Evolutionary conservation across 306 rosid genomes (phyloP).

Genomic region (Ormosia semicastrata): DNA sequence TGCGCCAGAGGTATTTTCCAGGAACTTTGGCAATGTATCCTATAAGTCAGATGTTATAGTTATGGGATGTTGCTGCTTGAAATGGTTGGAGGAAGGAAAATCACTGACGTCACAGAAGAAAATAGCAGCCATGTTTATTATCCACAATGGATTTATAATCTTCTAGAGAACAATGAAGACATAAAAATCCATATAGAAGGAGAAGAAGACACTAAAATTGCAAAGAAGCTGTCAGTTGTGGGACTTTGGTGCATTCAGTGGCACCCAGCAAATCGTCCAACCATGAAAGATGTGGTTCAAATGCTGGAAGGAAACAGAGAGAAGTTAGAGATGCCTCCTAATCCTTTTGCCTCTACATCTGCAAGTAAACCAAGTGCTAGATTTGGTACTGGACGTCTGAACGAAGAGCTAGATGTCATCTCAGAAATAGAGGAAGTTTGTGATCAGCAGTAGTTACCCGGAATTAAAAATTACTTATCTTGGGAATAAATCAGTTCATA

Average conservation of each 20-base stretch:
- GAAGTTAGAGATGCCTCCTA: slow-evolving; percentile 29
- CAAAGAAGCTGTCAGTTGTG: slow-evolving; percentile 34
- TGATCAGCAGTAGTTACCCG: neutral
- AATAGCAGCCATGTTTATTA: slow-evolving; percentile 12
- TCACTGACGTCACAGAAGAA: slow-evolving; percentile 3
- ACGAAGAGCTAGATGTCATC: slow-evolving; percentile 1
- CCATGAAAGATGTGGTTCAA: slow-evolving; percentile 38
- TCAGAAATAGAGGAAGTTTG: slow-evolving; percentile 25
- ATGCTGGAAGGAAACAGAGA: slow-evolving; percentile 27
- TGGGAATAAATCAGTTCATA: neutral
- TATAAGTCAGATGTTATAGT: slow-evolving; percentile 19
- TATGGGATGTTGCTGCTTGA: slow-evolving; percentile 24
- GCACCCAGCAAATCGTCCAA: slow-evolving; percentile 28
- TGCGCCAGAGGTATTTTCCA: slow-evolving; percentile 20
- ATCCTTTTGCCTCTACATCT: slow-evolving; percentile 31
- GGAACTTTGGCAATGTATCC: slow-evolving; percentile 17
- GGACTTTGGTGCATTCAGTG: slow-evolving; percentile 39
- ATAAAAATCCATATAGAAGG: slow-evolving; percentile 17
- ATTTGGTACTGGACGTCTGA: neutral
- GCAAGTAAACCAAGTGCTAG: neutral
- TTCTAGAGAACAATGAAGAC: slow-evolving; percentile 25
- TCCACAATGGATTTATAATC: slow-evolving; percentile 30
- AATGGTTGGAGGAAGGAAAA: slow-evolving; percentile 20
- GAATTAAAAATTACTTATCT: neutral
- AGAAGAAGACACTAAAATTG: slow-evolving; percentile 24